Evolutionary conservation across 2,329 filamentous ascomycete genomes (phyloP).

Genomic region (Penicillium sp.): DNA sequence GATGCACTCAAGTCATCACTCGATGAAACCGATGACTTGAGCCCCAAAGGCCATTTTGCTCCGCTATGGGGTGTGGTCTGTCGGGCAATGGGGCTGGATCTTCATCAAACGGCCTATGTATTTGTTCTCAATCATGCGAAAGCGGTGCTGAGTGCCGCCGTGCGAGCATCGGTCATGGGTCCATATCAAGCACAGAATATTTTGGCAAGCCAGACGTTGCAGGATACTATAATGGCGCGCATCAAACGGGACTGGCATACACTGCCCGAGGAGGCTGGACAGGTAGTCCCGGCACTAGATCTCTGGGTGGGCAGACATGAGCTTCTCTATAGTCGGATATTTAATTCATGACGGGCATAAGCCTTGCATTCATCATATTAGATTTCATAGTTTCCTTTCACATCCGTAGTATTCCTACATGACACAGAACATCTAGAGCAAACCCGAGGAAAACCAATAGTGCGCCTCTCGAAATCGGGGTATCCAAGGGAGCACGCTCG

Average conservation of each 20-base stretch:
- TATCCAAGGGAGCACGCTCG: conserved; percentile 24
- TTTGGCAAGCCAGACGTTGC: conserved; percentile 50
- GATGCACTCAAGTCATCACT: conserved; percentile 34
- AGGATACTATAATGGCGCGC: conserved; percentile 47
- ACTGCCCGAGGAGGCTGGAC: conserved; percentile 51
- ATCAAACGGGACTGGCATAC: conserved; percentile 47
- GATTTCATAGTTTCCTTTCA: conserved; percentile 11
- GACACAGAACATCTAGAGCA: conserved; percentile 19
- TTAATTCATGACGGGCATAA: conserved; percentile 52
- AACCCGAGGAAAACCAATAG: conserved; percentile 13
- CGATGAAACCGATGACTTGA: conserved; percentile 28
- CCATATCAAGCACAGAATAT: conserved; percentile 59
- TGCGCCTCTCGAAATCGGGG: conserved; percentile 19
- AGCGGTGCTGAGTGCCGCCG: conserved; percentile 56
- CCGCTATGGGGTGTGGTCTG: conserved; percentile 57
- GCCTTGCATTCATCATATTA: conserved; percentile 21
- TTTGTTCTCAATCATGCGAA: conserved; percentile 61
- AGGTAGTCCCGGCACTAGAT: conserved; percentile 57
- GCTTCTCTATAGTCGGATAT: conserved; percentile 60
- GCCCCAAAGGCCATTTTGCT: conserved; percentile 52
- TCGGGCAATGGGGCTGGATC: conserved; percentile 47
- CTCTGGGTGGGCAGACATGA: conserved; percentile 62
- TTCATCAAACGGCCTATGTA: conserved; percentile 53
- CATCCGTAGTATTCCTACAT: conserved; percentile 33
- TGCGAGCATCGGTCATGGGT: conserved; percentile 58